Conservation (phyloP, 441 rosid species). For the Adansonia rubrostipa region DNA sequence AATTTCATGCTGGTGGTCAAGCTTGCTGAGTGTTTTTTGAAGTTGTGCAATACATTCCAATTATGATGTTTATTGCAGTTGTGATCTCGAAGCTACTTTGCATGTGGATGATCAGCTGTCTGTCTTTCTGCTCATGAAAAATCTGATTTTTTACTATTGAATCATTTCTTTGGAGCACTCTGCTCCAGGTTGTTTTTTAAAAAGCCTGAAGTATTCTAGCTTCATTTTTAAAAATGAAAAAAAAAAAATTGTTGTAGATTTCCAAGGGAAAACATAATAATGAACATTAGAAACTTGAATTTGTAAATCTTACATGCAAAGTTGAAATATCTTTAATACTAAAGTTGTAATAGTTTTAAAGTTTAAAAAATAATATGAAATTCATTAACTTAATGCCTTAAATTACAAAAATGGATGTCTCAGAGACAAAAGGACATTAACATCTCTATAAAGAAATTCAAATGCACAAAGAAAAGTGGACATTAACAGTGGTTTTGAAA, state of each 20-base stretch:
- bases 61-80: background rate
- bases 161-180: background rate
- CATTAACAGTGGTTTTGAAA: background rate
- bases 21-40: background rate
- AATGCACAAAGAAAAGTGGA: background rate
- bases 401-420: background rate
- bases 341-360: background rate
- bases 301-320: background rate
- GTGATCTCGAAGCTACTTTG: slow-evolving; percentile 7
- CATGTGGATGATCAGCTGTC: no score
- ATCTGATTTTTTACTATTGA: background rate
- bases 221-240: background rate
- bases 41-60: slow-evolving; percentile 7
- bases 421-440: background rate
- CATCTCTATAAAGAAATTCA: background rate
- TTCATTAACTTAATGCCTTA: background rate
- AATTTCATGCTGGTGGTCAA: background rate
- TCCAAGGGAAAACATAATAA: background rate
- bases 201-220: background rate
- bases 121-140: background rate
- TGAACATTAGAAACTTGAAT: slow-evolving; percentile 9
- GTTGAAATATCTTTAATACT: background rate
- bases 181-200: background rate
- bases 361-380: background rate
- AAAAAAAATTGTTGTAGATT: background rate